These are phyloP conservation scores for Cladosporium cucumerinum DNA, from an alignment of 2,329 filamentous ascomycete species.

Conservation along the genomic window DNA sequence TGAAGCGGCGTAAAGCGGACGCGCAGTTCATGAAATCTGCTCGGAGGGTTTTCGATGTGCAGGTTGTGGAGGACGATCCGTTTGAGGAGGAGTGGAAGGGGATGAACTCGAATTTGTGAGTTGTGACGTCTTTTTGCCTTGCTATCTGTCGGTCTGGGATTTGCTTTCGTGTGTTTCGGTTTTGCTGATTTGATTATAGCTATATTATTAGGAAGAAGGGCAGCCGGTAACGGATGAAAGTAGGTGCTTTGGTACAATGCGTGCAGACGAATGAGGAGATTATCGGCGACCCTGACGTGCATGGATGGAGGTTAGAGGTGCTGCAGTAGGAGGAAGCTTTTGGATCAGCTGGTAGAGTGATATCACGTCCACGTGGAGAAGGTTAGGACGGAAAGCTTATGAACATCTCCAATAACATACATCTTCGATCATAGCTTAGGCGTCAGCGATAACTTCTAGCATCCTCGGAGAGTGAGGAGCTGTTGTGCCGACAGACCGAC, in stretches of 20 bases:
- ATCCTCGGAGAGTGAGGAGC: background rate
- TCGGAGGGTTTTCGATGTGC: conserved; percentile 48
- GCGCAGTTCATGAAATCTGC: conserved; percentile 51
- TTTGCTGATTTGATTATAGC: conserved; percentile 16
- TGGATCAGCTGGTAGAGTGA: background rate
- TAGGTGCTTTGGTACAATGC: background rate
- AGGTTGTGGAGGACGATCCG: conserved; percentile 48
- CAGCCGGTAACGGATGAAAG: background rate
- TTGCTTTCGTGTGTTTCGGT: background rate
- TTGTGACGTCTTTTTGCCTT: background rate
- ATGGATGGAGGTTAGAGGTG: background rate
- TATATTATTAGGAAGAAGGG: conserved; percentile 26
- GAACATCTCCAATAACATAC: background rate
- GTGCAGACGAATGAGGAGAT: background rate
- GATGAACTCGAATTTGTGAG: conserved; percentile 52
- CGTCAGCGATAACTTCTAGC: background rate
- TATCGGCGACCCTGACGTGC: background rate
- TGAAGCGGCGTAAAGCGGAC: conserved; percentile 75
- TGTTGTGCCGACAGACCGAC: background rate
- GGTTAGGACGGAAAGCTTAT: background rate
- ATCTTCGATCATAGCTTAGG: background rate
- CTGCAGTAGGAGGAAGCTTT: background rate
- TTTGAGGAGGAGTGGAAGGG: conserved; percentile 44
- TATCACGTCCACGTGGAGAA: conserved; percentile 5
- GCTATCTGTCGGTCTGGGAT: background rate